Evolutionary conservation across 768 basidiomycete species (phyloP).

Genomic region (Russula dissimulans): DNA sequence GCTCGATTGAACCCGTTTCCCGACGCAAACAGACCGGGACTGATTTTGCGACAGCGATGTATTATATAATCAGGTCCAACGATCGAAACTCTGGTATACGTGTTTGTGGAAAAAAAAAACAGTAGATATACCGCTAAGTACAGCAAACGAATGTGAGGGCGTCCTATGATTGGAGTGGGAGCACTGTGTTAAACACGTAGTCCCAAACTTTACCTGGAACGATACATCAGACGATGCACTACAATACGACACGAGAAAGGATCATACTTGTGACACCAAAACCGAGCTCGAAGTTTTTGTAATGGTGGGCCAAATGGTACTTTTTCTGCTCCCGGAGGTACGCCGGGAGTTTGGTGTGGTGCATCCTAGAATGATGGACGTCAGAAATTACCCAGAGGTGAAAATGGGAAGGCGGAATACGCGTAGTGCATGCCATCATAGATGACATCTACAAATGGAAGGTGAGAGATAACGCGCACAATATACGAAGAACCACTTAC

Average conservation of each 20-base stretch:
- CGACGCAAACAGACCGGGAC: no score
- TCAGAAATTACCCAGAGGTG: background rate
- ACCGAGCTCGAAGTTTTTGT: conserved; percentile 96
- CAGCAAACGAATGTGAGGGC: background rate
- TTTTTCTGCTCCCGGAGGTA: conserved; percentile 93
- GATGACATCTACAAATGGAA: conserved; percentile 47
- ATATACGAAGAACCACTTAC: conserved; percentile 33
- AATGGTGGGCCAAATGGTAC: conserved; percentile 96
- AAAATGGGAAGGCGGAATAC: conserved; percentile 33
- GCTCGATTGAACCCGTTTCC: no score
- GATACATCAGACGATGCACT: conserved; percentile 5
- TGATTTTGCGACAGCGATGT: background rate
- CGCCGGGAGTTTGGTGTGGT: conserved; percentile 77
- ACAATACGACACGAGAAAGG: background rate
- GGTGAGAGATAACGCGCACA: conserved; percentile 11
- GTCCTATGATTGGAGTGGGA: conserved; percentile 41
- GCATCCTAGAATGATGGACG: conserved; percentile 40
- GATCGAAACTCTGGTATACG: background rate
- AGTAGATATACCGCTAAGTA: background rate
- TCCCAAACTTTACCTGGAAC: conserved; percentile 86
- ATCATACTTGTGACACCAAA: conserved; percentile 88
- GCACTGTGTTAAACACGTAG: conserved; percentile 75
- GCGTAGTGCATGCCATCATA: conserved; percentile 94
- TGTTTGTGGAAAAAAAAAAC: background rate
- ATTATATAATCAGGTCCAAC: background rate